Base-by-base conservation (phyloP, 805 yeast genomes). In the Myxozyma mucilagina region DNA sequence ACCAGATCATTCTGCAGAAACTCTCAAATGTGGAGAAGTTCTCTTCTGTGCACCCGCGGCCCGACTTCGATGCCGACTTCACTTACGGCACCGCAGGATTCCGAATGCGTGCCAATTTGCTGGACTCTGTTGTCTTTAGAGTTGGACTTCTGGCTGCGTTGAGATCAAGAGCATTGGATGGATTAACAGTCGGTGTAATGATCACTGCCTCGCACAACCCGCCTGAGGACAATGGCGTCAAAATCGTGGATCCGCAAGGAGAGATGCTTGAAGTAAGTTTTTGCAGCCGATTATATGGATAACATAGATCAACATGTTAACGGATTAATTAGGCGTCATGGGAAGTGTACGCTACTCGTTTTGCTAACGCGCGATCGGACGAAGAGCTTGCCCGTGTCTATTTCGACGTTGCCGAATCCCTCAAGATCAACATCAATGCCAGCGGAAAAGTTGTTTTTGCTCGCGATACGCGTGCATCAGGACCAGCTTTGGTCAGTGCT, bases 61-160 rank as follows among this genome's bases (percentile, higher is more conserved):
- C 86, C 0, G 71, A 73, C n/a, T 50, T 50, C 47, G 54, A 50
- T 36, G 45, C 54, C 9, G 42, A 51, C 24, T 87, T 84, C 70
- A 75, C 83, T 16, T 94, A 94, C 70, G 99, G 99, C n/a, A 94
- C 99, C 0, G 99, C 99, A 1, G 99, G 99, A 8, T 94, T 94
- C 76, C 83, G 99, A 61, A 86, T 86, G 76, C 77, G 83, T 51
- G 92, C 96, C 1, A 71, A 75, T 20, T 74, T 80, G 16, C 76
- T 93, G 66, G 96, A 90, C 71, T 86, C 90, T 16, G 93, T 92
- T 36, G 87, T 90, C 74, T 89, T 84, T 73, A 81, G 93, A 6
- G 90, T 88, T 16, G 97, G 97, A 1, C 78, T 91, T 18, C 72
- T 92, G 32, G 97, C 99, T 0, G 78, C 86, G 1, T 76, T 94